These are phyloP conservation scores for Myrica gale DNA, from an alignment of 306 rosid species.

Conservation along the genomic window DNA sequence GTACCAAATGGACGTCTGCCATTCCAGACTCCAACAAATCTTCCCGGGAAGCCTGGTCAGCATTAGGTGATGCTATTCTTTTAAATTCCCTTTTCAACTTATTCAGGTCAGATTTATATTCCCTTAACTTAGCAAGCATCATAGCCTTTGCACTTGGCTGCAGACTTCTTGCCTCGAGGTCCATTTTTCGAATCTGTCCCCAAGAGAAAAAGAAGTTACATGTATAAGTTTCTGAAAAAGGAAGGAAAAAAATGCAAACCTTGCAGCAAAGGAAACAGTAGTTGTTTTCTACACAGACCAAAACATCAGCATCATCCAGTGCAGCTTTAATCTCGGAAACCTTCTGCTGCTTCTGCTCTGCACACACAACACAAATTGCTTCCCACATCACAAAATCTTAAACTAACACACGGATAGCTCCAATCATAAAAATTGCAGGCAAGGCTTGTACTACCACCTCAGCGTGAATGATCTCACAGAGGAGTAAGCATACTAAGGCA, in stretches of 20 bases:
- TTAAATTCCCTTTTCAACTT: slow-evolving; percentile 75
- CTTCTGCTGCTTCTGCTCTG: slow-evolving; percentile 78
- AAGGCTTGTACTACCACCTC: neutral
- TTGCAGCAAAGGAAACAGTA: neutral
- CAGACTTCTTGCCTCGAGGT: slow-evolving; percentile 84
- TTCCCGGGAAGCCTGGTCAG: slow-evolving; percentile 71
- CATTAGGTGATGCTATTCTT: slow-evolving; percentile 67
- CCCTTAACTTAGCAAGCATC: slow-evolving; percentile 85
- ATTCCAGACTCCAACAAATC: slow-evolving; percentile 70
- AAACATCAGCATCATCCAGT: slow-evolving; percentile 72
- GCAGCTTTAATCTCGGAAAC: slow-evolving; percentile 67
- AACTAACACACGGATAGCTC: neutral
- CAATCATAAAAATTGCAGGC: slow-evolving; percentile 15
- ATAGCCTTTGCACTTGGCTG: slow-evolving; percentile 75
- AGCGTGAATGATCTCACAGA: neutral
- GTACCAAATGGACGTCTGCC: slow-evolving; percentile 58
- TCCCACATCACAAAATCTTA: neutral
- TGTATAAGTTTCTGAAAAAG: slow-evolving; percentile 12
- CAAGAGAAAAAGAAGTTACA: neutral
- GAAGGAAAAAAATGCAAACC: neutral
- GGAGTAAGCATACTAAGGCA: neutral
- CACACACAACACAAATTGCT: slow-evolving; percentile 28
- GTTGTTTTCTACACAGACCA: slow-evolving; percentile 45
- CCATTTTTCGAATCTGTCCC: slow-evolving; percentile 84
- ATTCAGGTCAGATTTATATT: slow-evolving; percentile 78